phyloP scores from a whole-genome alignment of 2,329 filamentous ascomycete species.

The Penicillium sp. region DNA sequence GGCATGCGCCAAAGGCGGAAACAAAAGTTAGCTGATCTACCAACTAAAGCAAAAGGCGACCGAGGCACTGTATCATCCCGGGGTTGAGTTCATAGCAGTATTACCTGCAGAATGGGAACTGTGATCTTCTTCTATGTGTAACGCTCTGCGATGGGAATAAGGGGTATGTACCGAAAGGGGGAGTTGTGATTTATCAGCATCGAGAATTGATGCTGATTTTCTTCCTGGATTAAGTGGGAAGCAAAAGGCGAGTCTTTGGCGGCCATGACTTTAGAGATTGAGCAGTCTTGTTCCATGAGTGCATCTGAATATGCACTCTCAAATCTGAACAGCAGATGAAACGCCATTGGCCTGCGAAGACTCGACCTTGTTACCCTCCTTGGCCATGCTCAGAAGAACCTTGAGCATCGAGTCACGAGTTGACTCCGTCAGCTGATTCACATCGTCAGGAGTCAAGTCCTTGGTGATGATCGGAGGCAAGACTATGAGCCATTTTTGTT shows the following conservation, averaged over 20 bases:
- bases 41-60: background rate
- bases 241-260: background rate
- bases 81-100: background rate
- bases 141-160: constrained; percentile 5
- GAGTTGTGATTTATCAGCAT: constrained; percentile 13
- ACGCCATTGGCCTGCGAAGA: constrained; percentile 28
- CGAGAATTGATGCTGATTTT: background rate
- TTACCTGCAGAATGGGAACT: background rate
- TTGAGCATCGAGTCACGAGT: constrained; percentile 77
- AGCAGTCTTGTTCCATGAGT: background rate
- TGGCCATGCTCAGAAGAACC: constrained; percentile 52
- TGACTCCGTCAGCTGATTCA: constrained; percentile 70
- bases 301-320: constrained; percentile 19
- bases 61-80: background rate
- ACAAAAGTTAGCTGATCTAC: background rate
- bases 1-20: background rate
- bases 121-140: constrained; percentile 13
- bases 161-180: constrained; percentile 16
- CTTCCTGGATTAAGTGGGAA: background rate
- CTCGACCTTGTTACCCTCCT: constrained; percentile 30
- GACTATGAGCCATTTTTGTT: constrained; percentile 55
- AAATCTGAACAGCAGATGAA: constrained; percentile 43
- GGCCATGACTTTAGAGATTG: background rate
- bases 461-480: constrained; percentile 79
- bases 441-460: constrained; percentile 72